These are phyloP conservation scores for Parastagonospora nodorum DNA, from an alignment of 2,329 filamentous ascomycete species.

Conservation along the genomic window DNA sequence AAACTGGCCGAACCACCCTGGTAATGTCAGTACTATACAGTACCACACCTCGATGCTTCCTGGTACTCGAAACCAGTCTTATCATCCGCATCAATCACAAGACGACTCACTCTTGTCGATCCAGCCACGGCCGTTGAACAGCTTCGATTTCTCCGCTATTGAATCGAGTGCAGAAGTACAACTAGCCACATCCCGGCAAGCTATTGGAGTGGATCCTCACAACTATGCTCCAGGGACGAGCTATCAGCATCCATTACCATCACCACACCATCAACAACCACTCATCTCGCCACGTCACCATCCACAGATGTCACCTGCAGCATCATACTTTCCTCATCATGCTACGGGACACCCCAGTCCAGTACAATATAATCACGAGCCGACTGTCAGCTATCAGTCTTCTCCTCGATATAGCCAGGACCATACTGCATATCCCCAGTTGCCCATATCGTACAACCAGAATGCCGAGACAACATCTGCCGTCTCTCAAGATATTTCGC, in stretches of 20 bases:
- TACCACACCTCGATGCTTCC: conserved; percentile 48
- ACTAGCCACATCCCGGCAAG: conserved; percentile 17
- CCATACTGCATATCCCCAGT: conserved; percentile 29
- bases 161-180: conserved; percentile 17
- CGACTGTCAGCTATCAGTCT: conserved; percentile 19
- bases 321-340: conserved; percentile 41
- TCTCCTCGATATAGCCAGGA: conserved; percentile 30
- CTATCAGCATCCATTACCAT: conserved; percentile 37
- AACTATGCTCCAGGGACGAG: conserved; percentile 31
- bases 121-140: conserved; percentile 33
- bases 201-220: conserved; percentile 14
- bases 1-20: conserved; percentile 51
- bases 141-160: conserved; percentile 33
- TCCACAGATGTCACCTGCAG: conserved; percentile 30
- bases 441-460: conserved; percentile 30
- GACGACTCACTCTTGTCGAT: conserved; percentile 30
- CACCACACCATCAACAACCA: conserved; percentile 39
- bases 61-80: conserved; percentile 33
- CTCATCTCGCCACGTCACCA: conserved; percentile 38
- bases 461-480: conserved; percentile 23
- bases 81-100: conserved; percentile 20
- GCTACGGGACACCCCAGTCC: conserved; percentile 33
- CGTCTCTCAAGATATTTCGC: conserved; percentile 24
- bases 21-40: conserved; percentile 44
- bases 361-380: conserved; percentile 26